phyloP scores from a whole-genome alignment of 2,329 filamentous ascomycete species.

The Cryoendolithus antarcticus region DNA sequence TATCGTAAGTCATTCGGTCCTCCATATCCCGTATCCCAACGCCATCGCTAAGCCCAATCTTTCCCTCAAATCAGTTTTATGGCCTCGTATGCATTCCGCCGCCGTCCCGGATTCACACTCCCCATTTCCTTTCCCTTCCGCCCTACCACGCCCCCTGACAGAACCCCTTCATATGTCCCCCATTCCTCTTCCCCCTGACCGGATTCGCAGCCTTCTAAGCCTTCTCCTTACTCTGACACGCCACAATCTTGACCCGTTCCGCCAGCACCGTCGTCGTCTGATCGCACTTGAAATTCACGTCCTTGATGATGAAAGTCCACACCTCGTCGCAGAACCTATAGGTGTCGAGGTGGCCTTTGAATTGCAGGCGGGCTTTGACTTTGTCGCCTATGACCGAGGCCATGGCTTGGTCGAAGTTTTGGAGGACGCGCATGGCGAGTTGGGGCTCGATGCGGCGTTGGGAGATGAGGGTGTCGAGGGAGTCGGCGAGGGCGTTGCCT shows the following conservation, averaged over 20 bases:
- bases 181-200: no score
- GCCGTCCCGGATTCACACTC: no score
- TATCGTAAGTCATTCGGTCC: no score
- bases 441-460: conserved; percentile 93
- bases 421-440: conserved; percentile 94
- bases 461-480: conserved; percentile 91
- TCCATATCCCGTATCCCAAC: no score
- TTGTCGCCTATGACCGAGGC: conserved; percentile 84
- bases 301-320: conserved; percentile 98
- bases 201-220: background rate
- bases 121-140: no score
- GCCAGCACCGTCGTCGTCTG: conserved; percentile 49
- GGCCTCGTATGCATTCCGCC: no score
- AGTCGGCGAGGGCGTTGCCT: conserved; percentile 85
- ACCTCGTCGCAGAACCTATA: conserved; percentile 99
- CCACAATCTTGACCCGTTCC: conserved; percentile 96
- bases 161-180: no score
- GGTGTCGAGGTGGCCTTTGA: conserved; percentile 97
- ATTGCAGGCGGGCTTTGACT: conserved; percentile 80
- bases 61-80: no score
- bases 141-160: no score
- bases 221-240: conserved; percentile 76
- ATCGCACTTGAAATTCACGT: conserved; percentile 97
- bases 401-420: conserved; percentile 88
- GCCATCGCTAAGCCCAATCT: no score